Evolutionary conservation across 1,139 yeast genomes (phyloP).

Genomic region (Yamadazyma dendronema): DNA sequence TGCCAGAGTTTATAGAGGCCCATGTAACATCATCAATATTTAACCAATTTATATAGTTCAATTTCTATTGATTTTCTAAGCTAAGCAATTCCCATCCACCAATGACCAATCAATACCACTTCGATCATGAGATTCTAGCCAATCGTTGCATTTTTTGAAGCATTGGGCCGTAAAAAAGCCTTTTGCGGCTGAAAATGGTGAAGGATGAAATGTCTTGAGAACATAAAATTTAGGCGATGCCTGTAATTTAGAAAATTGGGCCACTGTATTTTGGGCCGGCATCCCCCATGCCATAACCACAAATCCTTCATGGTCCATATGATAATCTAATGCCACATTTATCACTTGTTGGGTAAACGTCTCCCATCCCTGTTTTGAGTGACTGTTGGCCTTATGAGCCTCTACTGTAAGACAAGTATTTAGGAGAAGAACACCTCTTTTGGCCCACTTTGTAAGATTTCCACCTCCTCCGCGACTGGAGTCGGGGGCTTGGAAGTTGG

Average conservation of each 20-base stretch:
- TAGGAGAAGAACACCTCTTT: conserved; percentile 81
- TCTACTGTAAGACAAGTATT: conserved; percentile 90
- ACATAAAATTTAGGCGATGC: conserved; percentile 39
- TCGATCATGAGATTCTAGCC: conserved; percentile 55
- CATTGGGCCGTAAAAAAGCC: conserved; percentile 78
- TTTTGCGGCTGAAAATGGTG: conserved; percentile 86
- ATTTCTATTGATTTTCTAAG: conserved; percentile 4
- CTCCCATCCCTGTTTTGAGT: conserved; percentile 93
- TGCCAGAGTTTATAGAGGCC: conserved; percentile 4
- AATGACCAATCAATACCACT: conserved; percentile 66
- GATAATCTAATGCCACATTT: conserved; percentile 40
- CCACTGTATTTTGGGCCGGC: conserved; percentile 80
- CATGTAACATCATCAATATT: conserved; percentile 2
- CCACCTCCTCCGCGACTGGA: conserved; percentile 53
- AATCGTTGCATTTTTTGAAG: conserved; percentile 68
- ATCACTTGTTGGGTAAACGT: conserved; percentile 75
- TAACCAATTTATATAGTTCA: conserved; percentile 6
- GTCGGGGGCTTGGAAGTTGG: conserved; percentile 61
- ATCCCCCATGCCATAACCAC: conserved; percentile 93
- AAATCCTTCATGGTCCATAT: conserved; percentile 48
- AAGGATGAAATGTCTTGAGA: conserved; percentile 84
- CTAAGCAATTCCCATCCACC: conserved; percentile 25
- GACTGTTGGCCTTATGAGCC: conserved; percentile 93
- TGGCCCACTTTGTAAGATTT: conserved; percentile 80
- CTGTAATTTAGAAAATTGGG: conserved; percentile 26